phyloP scores from a whole-genome alignment of 208 protist genomes.

The Trypanosoma conorhini region DNA sequence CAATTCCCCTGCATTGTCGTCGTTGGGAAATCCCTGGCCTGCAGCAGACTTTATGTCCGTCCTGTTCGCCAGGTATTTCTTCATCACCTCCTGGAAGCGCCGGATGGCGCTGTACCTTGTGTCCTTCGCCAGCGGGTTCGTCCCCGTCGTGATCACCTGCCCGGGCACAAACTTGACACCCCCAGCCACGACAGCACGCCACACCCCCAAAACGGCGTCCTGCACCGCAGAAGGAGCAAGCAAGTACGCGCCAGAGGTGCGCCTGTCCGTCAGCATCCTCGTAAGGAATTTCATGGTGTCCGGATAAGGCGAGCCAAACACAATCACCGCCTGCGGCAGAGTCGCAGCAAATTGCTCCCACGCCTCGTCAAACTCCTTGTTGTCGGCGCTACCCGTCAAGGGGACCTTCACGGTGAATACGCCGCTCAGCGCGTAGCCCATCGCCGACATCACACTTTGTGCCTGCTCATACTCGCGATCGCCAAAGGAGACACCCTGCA shows the following conservation, averaged over 20 bases:
- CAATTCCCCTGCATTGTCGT: slow-evolving; percentile 24
- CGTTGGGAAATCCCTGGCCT: slow-evolving; percentile 11
- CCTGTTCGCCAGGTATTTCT: not conserved
- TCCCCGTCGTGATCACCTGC: slow-evolving; percentile 28
- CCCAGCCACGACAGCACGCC: not conserved
- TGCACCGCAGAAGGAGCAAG: slow-evolving; percentile 11
- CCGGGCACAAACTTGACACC: slow-evolving; percentile 1
- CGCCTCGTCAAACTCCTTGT: slow-evolving; percentile 10
- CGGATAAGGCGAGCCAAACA: slow-evolving; percentile 3
- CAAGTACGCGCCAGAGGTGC: slow-evolving; percentile 10
- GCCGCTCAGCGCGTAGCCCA: slow-evolving; percentile 23
- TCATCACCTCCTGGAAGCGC: slow-evolving; percentile 29
- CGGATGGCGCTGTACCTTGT: slow-evolving; percentile 16
- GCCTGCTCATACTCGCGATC: slow-evolving; percentile 32
- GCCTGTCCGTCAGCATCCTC: slow-evolving; percentile 22
- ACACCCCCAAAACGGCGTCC: slow-evolving; percentile 5
- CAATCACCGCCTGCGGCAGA: slow-evolving; percentile 26
- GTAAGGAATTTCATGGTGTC: slow-evolving; percentile 21
- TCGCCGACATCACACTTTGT: slow-evolving; percentile 13
- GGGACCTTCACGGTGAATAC: slow-evolving; percentile 26
- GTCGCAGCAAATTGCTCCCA: slow-evolving; percentile 21
- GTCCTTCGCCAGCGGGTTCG: slow-evolving; percentile 29
- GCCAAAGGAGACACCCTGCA: slow-evolving; percentile 35
- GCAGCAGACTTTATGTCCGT: not conserved
- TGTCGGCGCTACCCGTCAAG: not conserved